Evolutionary conservation across 1,139 yeast species (phyloP).

Genomic region (Sugiyamaella neomexicana): DNA sequence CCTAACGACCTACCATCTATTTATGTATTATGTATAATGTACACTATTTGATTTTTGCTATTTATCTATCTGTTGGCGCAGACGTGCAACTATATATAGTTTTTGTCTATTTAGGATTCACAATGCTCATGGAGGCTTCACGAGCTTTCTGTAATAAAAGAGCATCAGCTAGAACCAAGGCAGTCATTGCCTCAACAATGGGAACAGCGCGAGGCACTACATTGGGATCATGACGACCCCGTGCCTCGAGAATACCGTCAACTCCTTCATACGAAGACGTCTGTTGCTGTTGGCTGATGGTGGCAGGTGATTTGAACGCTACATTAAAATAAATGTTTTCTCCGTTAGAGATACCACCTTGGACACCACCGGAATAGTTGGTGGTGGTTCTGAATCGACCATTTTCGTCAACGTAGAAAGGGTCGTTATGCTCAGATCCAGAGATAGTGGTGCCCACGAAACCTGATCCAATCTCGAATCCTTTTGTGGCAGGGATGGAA

Average conservation of each 20-base stretch:
- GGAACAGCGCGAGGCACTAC: constrained; percentile 99
- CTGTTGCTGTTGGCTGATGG: constrained; percentile 87
- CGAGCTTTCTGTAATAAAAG: constrained; percentile 83
- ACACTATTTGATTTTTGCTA: background rate
- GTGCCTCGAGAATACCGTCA: constrained; percentile 84
- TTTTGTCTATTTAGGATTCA: constrained; percentile 7
- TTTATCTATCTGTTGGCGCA: background rate
- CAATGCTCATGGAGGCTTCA: constrained; percentile 48
- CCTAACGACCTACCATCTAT: background rate
- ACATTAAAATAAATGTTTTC: constrained; percentile 91
- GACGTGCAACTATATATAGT: too few species aligned
- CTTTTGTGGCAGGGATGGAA: constrained; percentile 96
- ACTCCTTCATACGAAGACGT: constrained; percentile 88
- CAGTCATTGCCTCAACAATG: constrained; percentile 97
- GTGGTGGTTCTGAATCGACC: constrained; percentile 76
- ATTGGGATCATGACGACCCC: constrained; percentile 98
- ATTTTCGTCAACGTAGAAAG: constrained; percentile 51
- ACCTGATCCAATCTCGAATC: constrained; percentile 96
- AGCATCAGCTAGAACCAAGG: constrained; percentile 86
- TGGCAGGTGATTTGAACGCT: constrained; percentile 97
- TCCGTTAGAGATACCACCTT: constrained; percentile 97
- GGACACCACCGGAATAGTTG: constrained; percentile 94
- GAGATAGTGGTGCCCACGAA: constrained; percentile 86
- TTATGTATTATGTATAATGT: constrained; percentile 8
- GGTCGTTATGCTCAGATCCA: constrained; percentile 92